Evolutionary conservation across 2,329 filamentous ascomycete species (phyloP), one percentile per base, ranked within the genome.

Genomic region (Aspergillus hortae): DNA sequence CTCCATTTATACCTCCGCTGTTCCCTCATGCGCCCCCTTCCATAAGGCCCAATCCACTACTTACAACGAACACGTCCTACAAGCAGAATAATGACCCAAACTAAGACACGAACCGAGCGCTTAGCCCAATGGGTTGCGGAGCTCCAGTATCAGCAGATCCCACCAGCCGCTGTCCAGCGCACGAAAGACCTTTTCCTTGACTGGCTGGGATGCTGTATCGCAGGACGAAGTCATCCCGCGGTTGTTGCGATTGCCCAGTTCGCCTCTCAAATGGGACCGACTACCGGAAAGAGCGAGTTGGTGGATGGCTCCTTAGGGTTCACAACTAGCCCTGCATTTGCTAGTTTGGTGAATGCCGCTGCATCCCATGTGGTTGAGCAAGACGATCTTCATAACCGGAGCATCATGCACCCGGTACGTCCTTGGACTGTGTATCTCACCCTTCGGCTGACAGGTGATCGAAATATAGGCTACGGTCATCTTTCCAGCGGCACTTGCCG

Each of bases 121-220:
- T 17, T 42, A 3, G 40, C 40, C 15, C 40, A 23, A 19, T 42
- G 40, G 40, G 19, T 19, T 12, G 40, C 19, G 10, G 33, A 54
- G 9, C 52, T 65, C 14, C 47, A 56, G 21, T 66, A 62, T 45
- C 21, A 48, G 2, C 57, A 64, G 23, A 58, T 66, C 15, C 61
- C 64, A 4, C 35, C 54, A 12, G 40, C 61, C 42, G 64, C 64
- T 2, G 46, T 68, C 19, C 49, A 67, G 43, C 63, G 65, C 15
- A 68, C 66, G 6, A 67, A 67, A 35, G 65, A 67, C 40, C 62
- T 68, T 32, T 68, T 68, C 46, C 41, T 67, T 10, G 66, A 68
- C 46, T 63, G 61, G 36, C 47, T 68, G 1, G 66, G 61, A 11
- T 68, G 66, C 54, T 51, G 64, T 14, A 64, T 68, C 36, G 66